These are phyloP conservation scores for Akanthomyces lecanii DNA, from an alignment of 2,329 filamentous ascomycete genomes.

Conservation along the genomic window DNA sequence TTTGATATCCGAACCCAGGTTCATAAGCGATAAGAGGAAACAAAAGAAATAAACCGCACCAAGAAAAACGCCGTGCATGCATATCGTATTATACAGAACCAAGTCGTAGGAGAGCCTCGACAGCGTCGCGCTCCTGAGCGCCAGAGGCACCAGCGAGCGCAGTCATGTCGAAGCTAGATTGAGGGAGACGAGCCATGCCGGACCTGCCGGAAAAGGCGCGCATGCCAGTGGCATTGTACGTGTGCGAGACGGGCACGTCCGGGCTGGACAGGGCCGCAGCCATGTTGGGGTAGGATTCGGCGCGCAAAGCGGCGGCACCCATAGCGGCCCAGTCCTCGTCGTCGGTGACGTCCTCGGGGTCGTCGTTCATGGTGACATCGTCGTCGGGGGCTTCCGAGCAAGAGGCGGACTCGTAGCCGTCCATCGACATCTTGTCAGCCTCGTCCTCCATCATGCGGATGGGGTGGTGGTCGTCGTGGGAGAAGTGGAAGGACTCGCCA, in stretches of 20 bases:
- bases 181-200: conserved; percentile 52
- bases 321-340: conserved; percentile 95
- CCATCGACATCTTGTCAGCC: conserved; percentile 91
- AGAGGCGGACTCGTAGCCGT: conserved; percentile 64
- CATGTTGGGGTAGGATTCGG: conserved; percentile 57
- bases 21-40: conserved; percentile 17
- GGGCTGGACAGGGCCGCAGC: conserved; percentile 47
- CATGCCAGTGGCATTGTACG: conserved; percentile 44
- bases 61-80: conserved; percentile 51
- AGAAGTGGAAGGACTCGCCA: conserved; percentile 70
- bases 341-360: conserved; percentile 83
- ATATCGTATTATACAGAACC: conserved; percentile 66
- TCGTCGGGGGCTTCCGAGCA: conserved; percentile 72
- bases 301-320: conserved; percentile 77
- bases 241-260: conserved; percentile 34
- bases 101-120: conserved; percentile 75
- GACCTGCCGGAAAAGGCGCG: conserved; percentile 47
- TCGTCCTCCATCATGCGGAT: conserved; percentile 68
- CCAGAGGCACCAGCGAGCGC: conserved; percentile 51
- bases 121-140: conserved; percentile 74
- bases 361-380: conserved; percentile 63
- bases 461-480: conserved; percentile 62
- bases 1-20: conserved; percentile 22
- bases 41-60: conserved; percentile 16
- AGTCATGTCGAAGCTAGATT: conserved; percentile 49